Conservation (phyloP, 2,329 filamentous ascomycete genomes). For the Pseudocercospora fuligena region DNA sequence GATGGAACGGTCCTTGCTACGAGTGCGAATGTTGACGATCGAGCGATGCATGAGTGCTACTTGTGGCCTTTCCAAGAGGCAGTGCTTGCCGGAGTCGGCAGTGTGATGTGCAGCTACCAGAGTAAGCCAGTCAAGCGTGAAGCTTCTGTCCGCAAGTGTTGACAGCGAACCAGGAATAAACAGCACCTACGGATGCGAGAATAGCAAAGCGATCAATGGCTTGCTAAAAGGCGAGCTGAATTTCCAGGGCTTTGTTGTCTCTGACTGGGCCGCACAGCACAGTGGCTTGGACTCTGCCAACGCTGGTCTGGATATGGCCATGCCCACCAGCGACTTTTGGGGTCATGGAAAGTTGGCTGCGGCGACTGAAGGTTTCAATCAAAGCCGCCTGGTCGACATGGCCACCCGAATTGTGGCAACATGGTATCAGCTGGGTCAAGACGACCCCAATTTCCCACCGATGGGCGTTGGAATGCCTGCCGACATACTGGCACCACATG, state of each 20-base stretch:
- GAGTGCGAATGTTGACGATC: conserved; percentile 64
- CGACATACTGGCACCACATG: conserved; percentile 57
- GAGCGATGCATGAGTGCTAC: conserved; percentile 71
- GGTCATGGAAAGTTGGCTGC: conserved; percentile 51
- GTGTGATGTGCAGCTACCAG: conserved; percentile 47
- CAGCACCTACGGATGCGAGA: conserved; percentile 66
- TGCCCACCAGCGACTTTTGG: conserved; percentile 57
- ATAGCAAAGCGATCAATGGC: conserved; percentile 70
- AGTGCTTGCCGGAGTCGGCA: conserved; percentile 53
- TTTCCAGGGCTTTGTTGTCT: conserved; percentile 73
- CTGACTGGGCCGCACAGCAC: conserved; percentile 70
- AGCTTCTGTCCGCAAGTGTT: conserved; percentile 30
- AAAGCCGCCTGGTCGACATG: conserved; percentile 66
- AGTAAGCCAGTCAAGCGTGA: conserved; percentile 6
- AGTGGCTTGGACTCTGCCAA: conserved; percentile 64
- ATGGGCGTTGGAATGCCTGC: conserved; percentile 58
- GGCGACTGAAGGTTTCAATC: conserved; percentile 64
- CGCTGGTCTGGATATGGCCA: conserved; percentile 70
- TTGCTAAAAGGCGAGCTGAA: conserved; percentile 75
- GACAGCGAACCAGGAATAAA: conserved; percentile 33
- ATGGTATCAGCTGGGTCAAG: conserved; percentile 62
- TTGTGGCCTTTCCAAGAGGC: conserved; percentile 61
- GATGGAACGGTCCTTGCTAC: conserved; percentile 32
- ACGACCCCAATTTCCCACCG: conserved; percentile 46
- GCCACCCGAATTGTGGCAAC: conserved; percentile 57